phyloP scores from a whole-genome alignment of 1,284 basidiomycete genomes.

The Paramarasmius palmivorus region DNA sequence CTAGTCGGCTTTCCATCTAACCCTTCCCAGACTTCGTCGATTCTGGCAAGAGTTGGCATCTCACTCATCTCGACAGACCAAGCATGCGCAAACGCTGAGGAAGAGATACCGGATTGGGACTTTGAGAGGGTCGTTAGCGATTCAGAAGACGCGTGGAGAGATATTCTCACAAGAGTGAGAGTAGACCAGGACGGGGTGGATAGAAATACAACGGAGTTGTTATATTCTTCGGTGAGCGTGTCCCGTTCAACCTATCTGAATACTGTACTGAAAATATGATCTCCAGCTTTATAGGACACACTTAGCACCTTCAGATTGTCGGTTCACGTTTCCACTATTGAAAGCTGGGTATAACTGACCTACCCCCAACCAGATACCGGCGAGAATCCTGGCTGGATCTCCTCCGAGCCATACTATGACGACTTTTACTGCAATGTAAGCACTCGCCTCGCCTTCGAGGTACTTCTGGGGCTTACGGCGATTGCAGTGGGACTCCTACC shows the following conservation, averaged over 20 bases:
- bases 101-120: constrained; percentile 60
- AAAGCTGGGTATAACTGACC: constrained; percentile 1
- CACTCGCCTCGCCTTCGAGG: constrained; percentile 1
- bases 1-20: constrained; percentile 50
- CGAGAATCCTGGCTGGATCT: constrained; percentile 50
- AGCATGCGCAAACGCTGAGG: constrained; percentile 58
- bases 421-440: constrained; percentile 68
- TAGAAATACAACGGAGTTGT: constrained; percentile 47
- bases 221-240: constrained; percentile 22
- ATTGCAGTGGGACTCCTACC: constrained; percentile 62
- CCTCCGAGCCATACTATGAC: constrained; percentile 51
- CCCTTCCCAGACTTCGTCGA: constrained; percentile 35
- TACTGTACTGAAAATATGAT: neutral
- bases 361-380: constrained; percentile 47
- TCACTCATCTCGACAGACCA: constrained; percentile 60
- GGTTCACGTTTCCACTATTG: constrained; percentile 18
- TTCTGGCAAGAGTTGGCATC: constrained; percentile 56
- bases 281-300: constrained; percentile 62
- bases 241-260: neutral
- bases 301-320: constrained; percentile 66
- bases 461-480: neutral
- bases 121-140: constrained; percentile 47
- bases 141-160: constrained; percentile 52
- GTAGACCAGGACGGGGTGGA: constrained; percentile 50
- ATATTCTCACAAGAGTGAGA: constrained; percentile 51